Evolutionary conservation across 768 basidiomycete species (phyloP).

Genomic region (Lactarius indigo): DNA sequence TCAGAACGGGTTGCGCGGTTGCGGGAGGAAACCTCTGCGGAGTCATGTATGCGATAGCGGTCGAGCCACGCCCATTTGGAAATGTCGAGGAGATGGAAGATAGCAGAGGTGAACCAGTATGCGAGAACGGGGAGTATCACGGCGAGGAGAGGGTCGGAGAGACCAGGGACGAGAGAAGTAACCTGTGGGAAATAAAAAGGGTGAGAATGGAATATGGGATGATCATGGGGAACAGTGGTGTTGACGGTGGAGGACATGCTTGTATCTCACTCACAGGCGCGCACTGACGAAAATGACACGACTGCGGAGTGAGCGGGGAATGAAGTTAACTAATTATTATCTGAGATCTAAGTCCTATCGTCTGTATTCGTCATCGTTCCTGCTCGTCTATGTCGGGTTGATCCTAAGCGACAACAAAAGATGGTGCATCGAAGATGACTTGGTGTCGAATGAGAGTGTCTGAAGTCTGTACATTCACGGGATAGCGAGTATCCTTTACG

Average conservation of each 20-base stretch:
- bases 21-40: conserved; percentile 65
- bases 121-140: conserved; percentile 71
- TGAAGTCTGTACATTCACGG: neutral
- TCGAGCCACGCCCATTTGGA: conserved; percentile 75
- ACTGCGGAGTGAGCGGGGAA: neutral
- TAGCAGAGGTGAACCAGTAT: conserved; percentile 79
- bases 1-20: conserved; percentile 70
- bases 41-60: conserved; percentile 84
- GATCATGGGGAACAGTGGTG: neutral
- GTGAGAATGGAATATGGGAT: conserved; percentile 7
- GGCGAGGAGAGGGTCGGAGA: conserved; percentile 71
- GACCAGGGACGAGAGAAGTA: conserved; percentile 44
- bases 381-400: no score
- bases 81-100: conserved; percentile 83
- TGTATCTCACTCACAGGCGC: neutral
- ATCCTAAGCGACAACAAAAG: no score
- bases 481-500: neutral
- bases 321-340: neutral
- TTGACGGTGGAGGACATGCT: neutral
- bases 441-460: neutral
- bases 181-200: conserved; percentile 57
- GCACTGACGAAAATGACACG: no score
- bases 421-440: no score
- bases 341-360: no score
- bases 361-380: no score